These are phyloP conservation scores for Cercophora samala DNA, from an alignment of 495 filamentous ascomycete genomes.

Conservation along the genomic window DNA sequence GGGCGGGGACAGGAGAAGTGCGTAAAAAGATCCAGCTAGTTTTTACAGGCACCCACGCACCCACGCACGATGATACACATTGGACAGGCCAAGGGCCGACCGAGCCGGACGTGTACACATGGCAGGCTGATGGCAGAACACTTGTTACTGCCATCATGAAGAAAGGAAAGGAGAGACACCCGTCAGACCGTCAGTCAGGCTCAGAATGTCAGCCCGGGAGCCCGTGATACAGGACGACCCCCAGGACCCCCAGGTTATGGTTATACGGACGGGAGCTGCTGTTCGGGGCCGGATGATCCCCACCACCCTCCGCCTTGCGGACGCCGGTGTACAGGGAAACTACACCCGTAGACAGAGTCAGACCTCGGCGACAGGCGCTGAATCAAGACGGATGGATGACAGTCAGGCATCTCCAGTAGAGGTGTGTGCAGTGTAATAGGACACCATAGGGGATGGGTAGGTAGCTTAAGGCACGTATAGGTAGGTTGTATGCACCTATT, in stretches of 20 bases:
- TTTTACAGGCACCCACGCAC: background rate
- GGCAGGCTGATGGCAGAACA: background rate
- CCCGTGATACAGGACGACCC: background rate
- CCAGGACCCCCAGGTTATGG: background rate
- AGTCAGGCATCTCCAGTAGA: background rate
- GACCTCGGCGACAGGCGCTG: background rate
- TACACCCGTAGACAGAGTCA: background rate
- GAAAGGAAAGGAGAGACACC: background rate
- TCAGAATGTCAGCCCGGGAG: background rate
- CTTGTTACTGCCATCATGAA: background rate
- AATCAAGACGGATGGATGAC: background rate
- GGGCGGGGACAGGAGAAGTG: background rate
- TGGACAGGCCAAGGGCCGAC: background rate
- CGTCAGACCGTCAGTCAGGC: background rate
- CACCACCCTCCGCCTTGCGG: slow-evolving; percentile 9
- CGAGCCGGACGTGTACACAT: background rate
- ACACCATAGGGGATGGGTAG: no score
- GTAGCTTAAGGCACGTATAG: background rate
- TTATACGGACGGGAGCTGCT: background rate
- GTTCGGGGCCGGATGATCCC: slow-evolving; percentile 6
- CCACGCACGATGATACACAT: background rate
- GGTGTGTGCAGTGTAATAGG: no score
- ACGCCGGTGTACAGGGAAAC: background rate
- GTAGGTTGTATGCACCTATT: background rate
- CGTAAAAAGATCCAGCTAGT: background rate